Evolutionary conservation across 116 monocot species (phyloP), one percentile per base, ranked within the genome.

Genomic region (Iris pallida): DNA sequence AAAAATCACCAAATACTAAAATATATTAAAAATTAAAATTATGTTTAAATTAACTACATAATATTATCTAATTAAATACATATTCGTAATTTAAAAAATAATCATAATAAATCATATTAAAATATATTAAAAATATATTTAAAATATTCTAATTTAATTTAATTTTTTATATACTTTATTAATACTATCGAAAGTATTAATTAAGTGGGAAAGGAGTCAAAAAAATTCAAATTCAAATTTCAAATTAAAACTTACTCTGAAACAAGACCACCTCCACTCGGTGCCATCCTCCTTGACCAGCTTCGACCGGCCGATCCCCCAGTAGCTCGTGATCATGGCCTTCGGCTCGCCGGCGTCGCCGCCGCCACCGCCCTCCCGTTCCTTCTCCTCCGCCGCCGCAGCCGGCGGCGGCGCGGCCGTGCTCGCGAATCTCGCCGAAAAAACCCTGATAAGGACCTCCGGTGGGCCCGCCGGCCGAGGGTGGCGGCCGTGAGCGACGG

Each of bases 241-340:
- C 0, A 8, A 64, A 40, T 56, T 17, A 30, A 8, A 61, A 41
- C n/a, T 60, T 71, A 61, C 71, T 51, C 47, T 71, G 61, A 71
- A 71, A 9, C 71, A 71, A 42, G 47, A 19, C 71, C 71, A 71
- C 15, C 57, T 59, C 71, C 71, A 71, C 51, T 71, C 71, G 8
- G 71, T 17, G n/a, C 61, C 71, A 52, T 71, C 71, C 19, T 71
- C 51, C 61, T 43, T 71, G 16, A 48, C 47, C 17, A 71, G 59
- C 71, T 52, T 71, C 0, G 45, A 20, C 20, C 43, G 71, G 12
- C 60, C 18, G 14, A 61, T 61, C 42, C 71, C 71, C 71, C 71
- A 71, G 41, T 71, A 71, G 40, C 71, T 71, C 20, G 71, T 59
- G 51, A 59, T 13, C 71, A 47, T 15, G 7, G 40, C 20, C 42